These are phyloP conservation scores for Acanthamoeba royreba DNA, from an alignment of 208 protist genomes.

Conservation along the genomic window DNA sequence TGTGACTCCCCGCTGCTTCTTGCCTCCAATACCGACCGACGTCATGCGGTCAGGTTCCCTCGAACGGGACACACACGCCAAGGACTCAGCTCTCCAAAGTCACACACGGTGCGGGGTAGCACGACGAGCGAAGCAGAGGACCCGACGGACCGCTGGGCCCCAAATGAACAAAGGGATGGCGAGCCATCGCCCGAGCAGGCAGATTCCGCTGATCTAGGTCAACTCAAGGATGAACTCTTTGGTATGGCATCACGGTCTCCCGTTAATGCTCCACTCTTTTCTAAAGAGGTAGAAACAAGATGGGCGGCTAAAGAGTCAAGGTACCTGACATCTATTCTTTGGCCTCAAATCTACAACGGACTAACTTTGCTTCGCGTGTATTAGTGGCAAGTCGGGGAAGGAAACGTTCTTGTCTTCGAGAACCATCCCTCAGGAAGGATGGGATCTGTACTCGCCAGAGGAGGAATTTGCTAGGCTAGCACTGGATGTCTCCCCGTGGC, in stretches of 20 bases:
- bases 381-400: background rate
- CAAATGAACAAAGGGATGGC: no score
- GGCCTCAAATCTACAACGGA: background rate
- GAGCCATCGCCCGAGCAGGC: background rate
- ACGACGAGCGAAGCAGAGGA: background rate
- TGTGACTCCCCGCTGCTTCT: background rate
- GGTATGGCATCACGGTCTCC: background rate
- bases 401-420: background rate
- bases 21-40: background rate
- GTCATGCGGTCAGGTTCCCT: background rate
- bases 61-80: background rate
- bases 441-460: conserved; percentile 25
- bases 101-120: no score
- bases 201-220: background rate
- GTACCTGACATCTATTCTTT: background rate
- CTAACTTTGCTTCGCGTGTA: background rate
- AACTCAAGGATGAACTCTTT: conserved; percentile 29
- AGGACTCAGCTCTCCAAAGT: no score
- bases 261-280: background rate
- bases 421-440: background rate
- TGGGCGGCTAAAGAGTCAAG: background rate
- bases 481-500: background rate
- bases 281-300: background rate
- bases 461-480: background rate
- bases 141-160: no score